Base-by-base conservation (phyloP, 768 basidiomycete species). In the Tephrocybe sp. region DNA sequence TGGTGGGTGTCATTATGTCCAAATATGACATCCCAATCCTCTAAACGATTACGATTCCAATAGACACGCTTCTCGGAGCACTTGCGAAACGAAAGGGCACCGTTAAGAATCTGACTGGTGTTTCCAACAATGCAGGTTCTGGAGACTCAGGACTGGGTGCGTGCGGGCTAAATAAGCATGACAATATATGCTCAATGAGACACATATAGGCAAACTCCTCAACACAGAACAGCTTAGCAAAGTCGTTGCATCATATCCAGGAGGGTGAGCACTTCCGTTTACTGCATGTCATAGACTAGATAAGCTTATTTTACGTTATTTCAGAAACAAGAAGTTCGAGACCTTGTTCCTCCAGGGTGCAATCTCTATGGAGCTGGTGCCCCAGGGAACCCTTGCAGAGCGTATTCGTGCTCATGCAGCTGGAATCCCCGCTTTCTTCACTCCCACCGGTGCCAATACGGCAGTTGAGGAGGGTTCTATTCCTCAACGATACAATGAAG, bases 371-470 rank as follows among this genome's bases (percentile, higher is more conserved):
- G 93, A 96, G 61, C 85, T 96, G 18, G 90, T 91, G 23, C 93
- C 94, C 3, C 93, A 97, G 70, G 93, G 93, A 9, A 94, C 92
- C 12, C 82, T 97, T 38, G 84, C 87, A 14, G 93, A 94, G 63
- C 86, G 93, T 51, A 76, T 94, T 54, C 86, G 93, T 30, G 89
- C 93, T 6, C 88, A 91, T 51, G 93, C 91, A 8, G 89, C 91
- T 10, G 93, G 93, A 45, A 92, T 93, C 53, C 93, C 93, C 15
- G 92, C 88, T n/a, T 93, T 97, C 75, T 95, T 76, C 69, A 96
- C 91, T 4, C 93, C 93, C 14, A 93, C 93, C 0, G 93, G 94
- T 14, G 90, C 90, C 7, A 80, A 80, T 18, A 94, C 92, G 17
- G 90, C 90, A 2, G 81, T 93, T 2, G 89, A 94, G 66, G 72